A percentile compares a stretch with the other conserved stretches of the same genome.
These are phyloP conservation scores for Trichoderma atrobrunneum DNA, from an alignment of 2,329 filamentous ascomycete genomes.

Conservation along the genomic window DNA sequence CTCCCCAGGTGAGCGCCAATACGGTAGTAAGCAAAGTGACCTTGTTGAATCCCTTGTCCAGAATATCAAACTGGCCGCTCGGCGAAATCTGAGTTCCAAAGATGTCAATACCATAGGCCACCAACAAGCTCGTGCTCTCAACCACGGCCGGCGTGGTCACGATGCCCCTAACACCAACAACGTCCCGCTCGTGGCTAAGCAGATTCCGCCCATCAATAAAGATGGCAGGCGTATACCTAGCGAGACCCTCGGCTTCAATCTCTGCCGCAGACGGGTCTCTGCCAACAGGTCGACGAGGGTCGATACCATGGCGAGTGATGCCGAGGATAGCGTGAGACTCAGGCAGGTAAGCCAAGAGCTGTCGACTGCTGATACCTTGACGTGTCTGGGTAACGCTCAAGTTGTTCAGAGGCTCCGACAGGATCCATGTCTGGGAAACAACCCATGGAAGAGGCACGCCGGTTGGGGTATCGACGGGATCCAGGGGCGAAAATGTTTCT, in stretches of 20 bases:
- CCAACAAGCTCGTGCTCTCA: constrained; percentile 87
- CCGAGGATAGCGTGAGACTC: constrained; percentile 71
- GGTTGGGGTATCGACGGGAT: constrained; percentile 57
- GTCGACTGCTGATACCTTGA: constrained; percentile 84
- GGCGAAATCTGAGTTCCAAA: constrained; percentile 86
- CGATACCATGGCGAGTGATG: constrained; percentile 74
- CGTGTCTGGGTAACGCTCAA: constrained; percentile 84
- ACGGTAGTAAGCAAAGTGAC: constrained; percentile 81
- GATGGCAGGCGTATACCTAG: constrained; percentile 70
- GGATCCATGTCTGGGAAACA: constrained; percentile 74
- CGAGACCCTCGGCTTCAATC: constrained; percentile 73
- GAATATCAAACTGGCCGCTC: constrained; percentile 84
- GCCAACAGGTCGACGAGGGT: constrained; percentile 81
- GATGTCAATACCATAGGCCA: constrained; percentile 84
- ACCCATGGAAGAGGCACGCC: constrained; percentile 67
- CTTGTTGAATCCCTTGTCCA: constrained; percentile 94
- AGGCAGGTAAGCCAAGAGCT: constrained; percentile 76
- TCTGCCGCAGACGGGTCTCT: constrained; percentile 79
- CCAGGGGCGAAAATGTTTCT: constrained; percentile 74
- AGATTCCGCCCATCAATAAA: constrained; percentile 81
- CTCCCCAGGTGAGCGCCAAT: constrained; percentile 71
- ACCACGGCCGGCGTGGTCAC: constrained; percentile 74
- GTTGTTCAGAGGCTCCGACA: constrained; percentile 73
- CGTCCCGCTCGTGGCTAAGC: constrained; percentile 77
- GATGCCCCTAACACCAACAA: constrained; percentile 71